Base-by-base conservation (phyloP, 2,329 filamentous ascomycete species). In the Colletotrichum limetticola region DNA sequence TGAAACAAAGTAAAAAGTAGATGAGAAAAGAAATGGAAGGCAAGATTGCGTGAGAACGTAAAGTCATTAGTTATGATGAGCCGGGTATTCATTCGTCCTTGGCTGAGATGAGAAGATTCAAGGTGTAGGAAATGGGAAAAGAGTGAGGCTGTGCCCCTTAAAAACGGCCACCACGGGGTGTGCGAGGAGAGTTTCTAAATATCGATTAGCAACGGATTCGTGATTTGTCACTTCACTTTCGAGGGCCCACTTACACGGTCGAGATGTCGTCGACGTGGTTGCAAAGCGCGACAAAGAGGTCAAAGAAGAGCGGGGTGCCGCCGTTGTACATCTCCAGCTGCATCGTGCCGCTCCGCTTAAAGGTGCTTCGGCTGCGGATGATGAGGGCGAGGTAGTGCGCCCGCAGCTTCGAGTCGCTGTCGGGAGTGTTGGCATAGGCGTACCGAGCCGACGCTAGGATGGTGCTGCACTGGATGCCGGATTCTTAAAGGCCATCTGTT, bases 291-390 rank as follows among this genome's bases (percentile, higher is more conserved):
- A 98, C 95, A 81, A 98, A 98, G 57, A 98, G 87, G 80, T 98
- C 95, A 80, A 98, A 98, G 86, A 97, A 98, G 72, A 97, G 87
- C 79, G 93, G 89, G 1, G 87, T 93, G 66, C 94, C 94, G 32
- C 95, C 95, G 74, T 91, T 90, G 82, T 93, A 93, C 95, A 98
- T 98, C 85, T 98, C 95, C 77, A 94, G 90, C 84, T 98, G 95
- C 95, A 98, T 97, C 4, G 95, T 98, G 67, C 95, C 95, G 83
- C 95, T 97, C 68, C 94, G 89, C 87, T 97, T 98, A 85, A 98
- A 98, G 2, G 94, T 97, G 79, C 90, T 90, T 76, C 95, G 91
- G 78, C 93, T 94, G 76, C 95, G 92, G 80, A 98, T 97, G 83
- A 98, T 97, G 79, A 98, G 91, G 22, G 95, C 95, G 49, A 98